Base-by-base conservation (phyloP, 768 basidiomycete genomes). In the Crucibulum laeve region DNA sequence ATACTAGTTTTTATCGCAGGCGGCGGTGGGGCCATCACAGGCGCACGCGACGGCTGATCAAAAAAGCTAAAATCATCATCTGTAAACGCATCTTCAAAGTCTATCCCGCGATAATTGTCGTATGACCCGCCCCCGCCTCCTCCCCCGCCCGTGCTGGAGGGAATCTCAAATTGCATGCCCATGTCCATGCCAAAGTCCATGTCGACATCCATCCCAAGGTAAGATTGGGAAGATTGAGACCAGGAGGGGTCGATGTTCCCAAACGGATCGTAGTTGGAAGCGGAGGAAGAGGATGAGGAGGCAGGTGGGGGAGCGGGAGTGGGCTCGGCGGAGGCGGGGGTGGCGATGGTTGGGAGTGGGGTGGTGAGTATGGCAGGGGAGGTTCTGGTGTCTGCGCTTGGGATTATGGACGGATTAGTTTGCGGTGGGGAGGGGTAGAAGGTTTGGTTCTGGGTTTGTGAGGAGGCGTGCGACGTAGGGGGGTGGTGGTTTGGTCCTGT, bases 31-130 rank as follows among this genome's bases (percentile, higher is more conserved):
- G 28, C 8, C 10, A 50, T 34, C 1, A 41, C 46, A 34, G 44
- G 28, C 5, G 43, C 38, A 14, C 44, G 38, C 1, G 74, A 67
- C 0, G 80, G 81, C 19, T 70, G 71, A 55, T 92, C 88, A 56
- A 91, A 93, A 62, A 89, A 92, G 58, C 78, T 84, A 60, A 92
- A 93, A 60, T 93, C 90, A 43, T 91, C 90, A 40, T 93, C 90
- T 0, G 90, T 91, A 53, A 91, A 83, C 1, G 70, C 74, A 17
- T 79, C 76, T 25, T 82, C 80, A 41, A 77, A 77, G 33, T 77
- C 78, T 60, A 73, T 64, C 17, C 46, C 44, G 21, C 50, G 47
- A 10, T 25, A 24, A 25, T 47, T 48, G 14, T 50, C 40, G 30
- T 52, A 56, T 14, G 56, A 57, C 38, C 68, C 61, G 17, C 61